Evolutionary conservation across 768 basidiomycete species (phyloP).

Genomic region (Auriscalpium vulgare): DNA sequence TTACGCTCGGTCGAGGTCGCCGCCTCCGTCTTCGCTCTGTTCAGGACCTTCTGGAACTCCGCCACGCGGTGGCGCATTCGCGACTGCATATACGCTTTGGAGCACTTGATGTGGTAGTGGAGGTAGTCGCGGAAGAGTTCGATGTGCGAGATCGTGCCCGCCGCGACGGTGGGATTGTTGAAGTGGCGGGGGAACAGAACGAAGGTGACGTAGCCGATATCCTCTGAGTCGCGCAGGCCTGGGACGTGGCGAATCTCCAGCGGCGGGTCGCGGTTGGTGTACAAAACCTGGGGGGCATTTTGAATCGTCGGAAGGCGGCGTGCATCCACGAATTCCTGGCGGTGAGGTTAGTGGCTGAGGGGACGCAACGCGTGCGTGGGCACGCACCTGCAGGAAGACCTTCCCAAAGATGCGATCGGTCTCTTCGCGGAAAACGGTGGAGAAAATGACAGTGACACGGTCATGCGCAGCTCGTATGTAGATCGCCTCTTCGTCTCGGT

Average conservation of each 20-base stretch:
- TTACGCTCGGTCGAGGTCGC: slow-evolving; percentile 68
- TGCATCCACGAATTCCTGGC: slow-evolving; percentile 98
- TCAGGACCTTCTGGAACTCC: slow-evolving; percentile 93
- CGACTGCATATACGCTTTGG: slow-evolving; percentile 98
- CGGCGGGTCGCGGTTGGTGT: slow-evolving; percentile 90
- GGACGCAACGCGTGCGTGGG: slow-evolving; percentile 11
- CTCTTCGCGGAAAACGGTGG: slow-evolving; percentile 94
- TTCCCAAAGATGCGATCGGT: slow-evolving; percentile 96
- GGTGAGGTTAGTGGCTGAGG: slow-evolving; percentile 1
- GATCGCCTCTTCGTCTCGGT: slow-evolving; percentile 95
- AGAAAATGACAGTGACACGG: slow-evolving; percentile 96
- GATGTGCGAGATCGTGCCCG: slow-evolving; percentile 84
- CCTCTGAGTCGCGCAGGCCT: slow-evolving; percentile 61
- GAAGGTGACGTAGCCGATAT: slow-evolving; percentile 34
- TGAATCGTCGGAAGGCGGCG: slow-evolving; percentile 87
- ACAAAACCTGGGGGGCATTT: slow-evolving; percentile 94
- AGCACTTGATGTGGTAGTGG: slow-evolving; percentile 99
- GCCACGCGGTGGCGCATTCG: slow-evolving; percentile 90
- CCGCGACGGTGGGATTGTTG: slow-evolving; percentile 55
- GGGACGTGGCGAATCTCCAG: slow-evolving; percentile 89
- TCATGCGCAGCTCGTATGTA: slow-evolving; percentile 90
- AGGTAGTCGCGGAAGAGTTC: slow-evolving; percentile 97
- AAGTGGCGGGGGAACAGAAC: slow-evolving; percentile 97
- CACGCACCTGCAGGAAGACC: slow-evolving; percentile 86
- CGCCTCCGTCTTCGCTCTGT: slow-evolving; percentile 90